phyloP scores from a whole-genome alignment of 1,284 basidiomycete species.

The Heterobasidion annosum region DNA sequence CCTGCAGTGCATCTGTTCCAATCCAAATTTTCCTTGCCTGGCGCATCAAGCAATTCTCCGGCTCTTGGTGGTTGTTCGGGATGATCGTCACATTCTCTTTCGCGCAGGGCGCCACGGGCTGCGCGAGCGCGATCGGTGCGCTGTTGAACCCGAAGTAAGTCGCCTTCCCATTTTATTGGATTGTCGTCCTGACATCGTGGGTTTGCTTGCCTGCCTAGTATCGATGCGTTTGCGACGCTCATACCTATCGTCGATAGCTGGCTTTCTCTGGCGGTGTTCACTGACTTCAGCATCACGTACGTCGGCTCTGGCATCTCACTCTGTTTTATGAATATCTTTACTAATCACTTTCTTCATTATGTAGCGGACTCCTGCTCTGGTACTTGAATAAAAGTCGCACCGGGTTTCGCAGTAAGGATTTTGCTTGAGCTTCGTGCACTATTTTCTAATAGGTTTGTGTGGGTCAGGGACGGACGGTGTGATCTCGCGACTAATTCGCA shows the following conservation, averaged over 20 bases:
- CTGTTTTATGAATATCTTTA: neutral
- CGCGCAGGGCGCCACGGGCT: constrained; percentile 15
- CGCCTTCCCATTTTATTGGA: too few species aligned
- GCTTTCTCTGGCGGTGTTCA: constrained; percentile 10
- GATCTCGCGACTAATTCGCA: constrained; percentile 17
- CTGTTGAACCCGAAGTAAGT: constrained; percentile 13
- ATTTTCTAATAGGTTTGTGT: neutral
- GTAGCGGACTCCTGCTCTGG: neutral
- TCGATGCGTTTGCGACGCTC: constrained; percentile 10
- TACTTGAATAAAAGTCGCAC: neutral
- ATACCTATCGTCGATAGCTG: constrained; percentile 13
- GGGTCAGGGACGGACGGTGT: constrained; percentile 18
- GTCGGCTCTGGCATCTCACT: neutral
- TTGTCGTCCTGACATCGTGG: neutral
- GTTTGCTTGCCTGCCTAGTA: constrained; percentile 1
- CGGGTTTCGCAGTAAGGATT: neutral
- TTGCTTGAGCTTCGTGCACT: neutral
- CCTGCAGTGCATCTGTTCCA: constrained; percentile 21
- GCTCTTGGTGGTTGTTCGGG: constrained; percentile 15
- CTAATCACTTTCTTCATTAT: neutral
- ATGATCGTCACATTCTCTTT: constrained; percentile 15
- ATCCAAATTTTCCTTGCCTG: constrained; percentile 25
- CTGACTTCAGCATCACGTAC: constrained; percentile 13
- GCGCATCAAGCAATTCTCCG: constrained; percentile 21
- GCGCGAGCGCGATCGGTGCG: constrained; percentile 10